These are phyloP conservation scores for Pittosporum tobira DNA, from an alignment of 129 eudicot genomes.

Conservation along the genomic window DNA sequence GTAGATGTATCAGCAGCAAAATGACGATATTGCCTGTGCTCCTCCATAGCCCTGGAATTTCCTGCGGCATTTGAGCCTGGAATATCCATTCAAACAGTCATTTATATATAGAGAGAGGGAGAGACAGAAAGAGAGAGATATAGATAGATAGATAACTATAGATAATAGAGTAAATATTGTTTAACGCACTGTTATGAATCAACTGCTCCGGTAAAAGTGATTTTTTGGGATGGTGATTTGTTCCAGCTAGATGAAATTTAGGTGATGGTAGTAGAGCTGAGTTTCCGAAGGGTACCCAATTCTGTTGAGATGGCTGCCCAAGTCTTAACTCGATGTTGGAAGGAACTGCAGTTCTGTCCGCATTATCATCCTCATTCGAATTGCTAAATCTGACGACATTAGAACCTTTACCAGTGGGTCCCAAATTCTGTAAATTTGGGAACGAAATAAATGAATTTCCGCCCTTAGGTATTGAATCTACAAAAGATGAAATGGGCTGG, in stretches of 20 bases:
- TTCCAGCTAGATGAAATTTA: constrained; percentile 18
- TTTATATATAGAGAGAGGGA: not conserved
- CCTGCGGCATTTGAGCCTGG: constrained; percentile 21
- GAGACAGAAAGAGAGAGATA: too few relatives aligned
- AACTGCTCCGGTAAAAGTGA: constrained; percentile 23
- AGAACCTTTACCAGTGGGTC: constrained; percentile 8
- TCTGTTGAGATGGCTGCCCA: constrained; percentile 64
- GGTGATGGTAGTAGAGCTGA: constrained; percentile 14
- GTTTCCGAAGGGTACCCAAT: constrained; percentile 27
- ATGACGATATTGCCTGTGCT: constrained; percentile 23
- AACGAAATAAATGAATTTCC: constrained; percentile 20
- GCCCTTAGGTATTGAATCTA: constrained; percentile 17
- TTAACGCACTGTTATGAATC: constrained; percentile 38
- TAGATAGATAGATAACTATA: too few relatives aligned
- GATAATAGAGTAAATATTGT: not conserved
- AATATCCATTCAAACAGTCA: constrained; percentile 5
- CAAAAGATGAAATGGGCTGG: constrained; percentile 15
- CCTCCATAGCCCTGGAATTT: constrained; percentile 21
- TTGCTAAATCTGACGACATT: constrained; percentile 15
- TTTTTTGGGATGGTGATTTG: constrained; percentile 17
- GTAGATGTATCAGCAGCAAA: constrained; percentile 28
- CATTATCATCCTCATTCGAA: constrained; percentile 17
- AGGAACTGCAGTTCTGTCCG: constrained; percentile 24
- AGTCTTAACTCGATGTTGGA: constrained; percentile 65
- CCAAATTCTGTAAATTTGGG: constrained; percentile 18